Base-by-base conservation (phyloP, 2,329 filamentous ascomycete species). In the Xylariaceae sp. region DNA sequence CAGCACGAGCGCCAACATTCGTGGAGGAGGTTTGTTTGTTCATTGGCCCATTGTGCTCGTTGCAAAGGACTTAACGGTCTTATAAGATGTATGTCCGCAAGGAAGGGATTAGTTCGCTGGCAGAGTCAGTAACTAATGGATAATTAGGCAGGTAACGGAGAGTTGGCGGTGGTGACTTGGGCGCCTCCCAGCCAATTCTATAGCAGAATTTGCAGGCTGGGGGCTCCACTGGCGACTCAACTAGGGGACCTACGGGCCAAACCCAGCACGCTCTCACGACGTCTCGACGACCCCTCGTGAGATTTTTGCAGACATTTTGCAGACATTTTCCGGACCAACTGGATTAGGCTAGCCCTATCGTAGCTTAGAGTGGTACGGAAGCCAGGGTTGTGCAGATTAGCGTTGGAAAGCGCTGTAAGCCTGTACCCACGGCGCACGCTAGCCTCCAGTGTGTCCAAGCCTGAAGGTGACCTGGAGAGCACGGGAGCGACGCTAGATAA, bases 141-240 rank as follows among this genome's bases (percentile, higher is more conserved):
- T 55, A 48, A 48, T 51, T 47, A 34, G 59, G 18, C 56, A 55
- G 54, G 45, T 35, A 42, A 37, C 44, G 6, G 15, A 13, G 34
- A 17, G 15, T 53, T 39, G 57, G 54, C 62, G 53, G 58, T 51
- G 51, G 49, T 58, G 58, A 62, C 47, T 61, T 57, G 61, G 60
- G 56, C 55, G 60, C 50, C 53, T 62, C 50, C 52, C 56, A 50
- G 53, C 59, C 59, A 64, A 57, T 48, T 48, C 50, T 35, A 51
- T 59, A 11, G 48, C 6, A 51, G 42, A 6, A 18, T 42, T 11
- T 42, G 53, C 44, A 52, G 55, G 53, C n/a, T 59, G 50, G 11
- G 23, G 37, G 45, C 23, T 49, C 56, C 56, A 59, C 56, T 15
- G 4, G 4, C 44, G 55, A 53, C 52, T 15, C 23, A 42, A 37